phyloP scores from a whole-genome alignment of 106 monocot genomes.

The Hemerocallis citrina region DNA sequence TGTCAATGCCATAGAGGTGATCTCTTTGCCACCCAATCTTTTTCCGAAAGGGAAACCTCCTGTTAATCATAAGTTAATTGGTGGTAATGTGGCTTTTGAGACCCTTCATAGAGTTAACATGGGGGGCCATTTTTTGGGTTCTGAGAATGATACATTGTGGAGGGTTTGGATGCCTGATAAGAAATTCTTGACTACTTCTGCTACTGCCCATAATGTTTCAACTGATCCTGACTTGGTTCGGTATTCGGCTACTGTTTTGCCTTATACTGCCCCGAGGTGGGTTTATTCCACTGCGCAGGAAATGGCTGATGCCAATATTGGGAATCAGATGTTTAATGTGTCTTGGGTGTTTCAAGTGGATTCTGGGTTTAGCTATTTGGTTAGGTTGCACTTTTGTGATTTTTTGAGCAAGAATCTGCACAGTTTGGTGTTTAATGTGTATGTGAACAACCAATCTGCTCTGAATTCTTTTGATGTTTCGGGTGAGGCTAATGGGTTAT shows the following conservation, averaged over 20 bases:
- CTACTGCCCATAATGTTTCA: conserved; percentile 24
- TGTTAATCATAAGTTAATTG: too few species aligned
- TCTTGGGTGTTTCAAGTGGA: conserved; percentile 59
- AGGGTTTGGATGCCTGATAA: conserved; percentile 43
- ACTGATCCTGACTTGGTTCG: conserved; percentile 22
- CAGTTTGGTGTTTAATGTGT: conserved; percentile 44
- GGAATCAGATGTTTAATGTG: conserved; percentile 47
- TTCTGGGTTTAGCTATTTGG: conserved; percentile 41
- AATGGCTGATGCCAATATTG: conserved; percentile 60
- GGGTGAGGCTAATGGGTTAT: conserved; percentile 19
- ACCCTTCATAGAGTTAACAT: conserved; percentile 45
- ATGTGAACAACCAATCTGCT: conserved; percentile 47
- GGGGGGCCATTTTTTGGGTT: conserved; percentile 31
- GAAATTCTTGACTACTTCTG: conserved; percentile 31
- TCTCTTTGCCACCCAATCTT: conserved; percentile 27
- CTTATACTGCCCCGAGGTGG: conserved; percentile 29
- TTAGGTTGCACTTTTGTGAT: conserved; percentile 73
- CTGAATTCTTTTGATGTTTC: conserved; percentile 37
- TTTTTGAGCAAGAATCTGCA: conserved; percentile 19
- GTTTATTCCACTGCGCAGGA: conserved; percentile 64
- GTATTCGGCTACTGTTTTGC: conserved; percentile 18
- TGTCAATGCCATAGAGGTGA: conserved; percentile 50
- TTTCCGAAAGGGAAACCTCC: conserved; percentile 1
- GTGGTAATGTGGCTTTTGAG: conserved; percentile 23
- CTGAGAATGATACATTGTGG: conserved; percentile 41